Base-by-base conservation (phyloP, 2,329 filamentous ascomycete genomes). In the Talaromyces sp. region DNA sequence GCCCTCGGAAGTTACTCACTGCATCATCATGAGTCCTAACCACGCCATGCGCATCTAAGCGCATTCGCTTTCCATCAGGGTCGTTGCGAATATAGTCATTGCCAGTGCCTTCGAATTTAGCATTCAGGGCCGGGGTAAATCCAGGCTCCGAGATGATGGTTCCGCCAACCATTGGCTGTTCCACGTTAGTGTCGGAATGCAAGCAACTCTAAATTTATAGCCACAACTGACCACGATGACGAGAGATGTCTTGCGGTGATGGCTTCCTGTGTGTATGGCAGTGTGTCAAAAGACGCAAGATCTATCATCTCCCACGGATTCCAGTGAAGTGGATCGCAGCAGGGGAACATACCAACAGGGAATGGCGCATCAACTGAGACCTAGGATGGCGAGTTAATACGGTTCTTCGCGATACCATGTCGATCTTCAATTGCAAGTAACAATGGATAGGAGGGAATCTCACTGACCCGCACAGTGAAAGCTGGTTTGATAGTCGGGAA, bases 61-160 rank as follows among this genome's bases (percentile, higher is more conserved):
- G 74, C 70, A 80, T 69, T 47, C 74, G 73, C 65, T 76, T 74
- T 7, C 75, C 75, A 64, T 78, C 76, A 3, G 78, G 72, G 66
- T 81, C 79, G 22, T 72, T 72, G 57, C 75, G 77, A 67, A 81
- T 80, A 66, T 80, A 81, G 65, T 81, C 79, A 61, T 77, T 77
- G 3, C 79, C 79, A 19, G 71, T 69, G 13, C 78, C 77, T 22
- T 73, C 70, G 56, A 78, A 73, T 25, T 74, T 69, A 25, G 77
- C 77, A 65, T 81, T 77, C 47, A 81, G 58, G 10, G 73, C 68
- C 3, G 75, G 75, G 2, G 72, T 70, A 66, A 78, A 80, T 27
- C 71, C 71, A 2, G 73, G 69, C 37, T 75, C 77, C 47, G 73
- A 74, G 59, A 74, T 75, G 63, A 80, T 67, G 3, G 70, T 75